Base-by-base conservation (phyloP, 192 early-diverging fungal genomes). In the Mortierella claussenii region DNA sequence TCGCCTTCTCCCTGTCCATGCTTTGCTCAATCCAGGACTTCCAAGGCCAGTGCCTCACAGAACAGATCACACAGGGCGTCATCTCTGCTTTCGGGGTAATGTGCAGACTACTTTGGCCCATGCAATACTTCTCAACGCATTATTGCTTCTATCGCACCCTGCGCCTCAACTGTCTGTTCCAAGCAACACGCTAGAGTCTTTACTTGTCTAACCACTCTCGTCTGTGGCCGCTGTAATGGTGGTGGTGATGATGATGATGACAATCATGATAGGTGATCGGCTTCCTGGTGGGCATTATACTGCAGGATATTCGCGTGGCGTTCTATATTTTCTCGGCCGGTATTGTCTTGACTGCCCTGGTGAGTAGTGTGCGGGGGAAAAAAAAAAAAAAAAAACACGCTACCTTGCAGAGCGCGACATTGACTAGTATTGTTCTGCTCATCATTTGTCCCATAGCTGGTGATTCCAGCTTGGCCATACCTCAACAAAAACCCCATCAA, bases 381-480 rank as follows among this genome's bases (percentile, higher is more conserved):
- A n/a, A n/a, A n/a, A n/a, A n/a, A n/a, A n/a, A n/a, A n/a, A n/a
- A n/a, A n/a, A n/a, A n/a, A n/a, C n/a, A n/a, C n/a, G n/a, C n/a
- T n/a, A n/a, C n/a, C n/a, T n/a, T n/a, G n/a, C n/a, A n/a, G n/a
- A n/a, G n/a, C n/a, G n/a, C n/a, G n/a, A n/a, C n/a, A n/a, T n/a
- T n/a, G n/a, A n/a, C n/a, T n/a, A n/a, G n/a, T n/a, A n/a, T n/a
- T n/a, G n/a, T n/a, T n/a, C n/a, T 31, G 17, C n/a, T 36, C 10
- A 2, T 55, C 18, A 21, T 17, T 36, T 18, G 32, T 55, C 42
- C 23, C n/a, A n/a, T 62, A 76, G 73, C 58, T 67, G 33, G 65
- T 76, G 9, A 53, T 76, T 20, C 73, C 73, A 20, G 73, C 73
- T 15, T 76, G 73, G 73, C 65, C 73, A 31, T 76, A 67, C 45